These are phyloP conservation scores for Amanita subjunquillea DNA, from an alignment of 768 basidiomycete species.

Conservation along the genomic window DNA sequence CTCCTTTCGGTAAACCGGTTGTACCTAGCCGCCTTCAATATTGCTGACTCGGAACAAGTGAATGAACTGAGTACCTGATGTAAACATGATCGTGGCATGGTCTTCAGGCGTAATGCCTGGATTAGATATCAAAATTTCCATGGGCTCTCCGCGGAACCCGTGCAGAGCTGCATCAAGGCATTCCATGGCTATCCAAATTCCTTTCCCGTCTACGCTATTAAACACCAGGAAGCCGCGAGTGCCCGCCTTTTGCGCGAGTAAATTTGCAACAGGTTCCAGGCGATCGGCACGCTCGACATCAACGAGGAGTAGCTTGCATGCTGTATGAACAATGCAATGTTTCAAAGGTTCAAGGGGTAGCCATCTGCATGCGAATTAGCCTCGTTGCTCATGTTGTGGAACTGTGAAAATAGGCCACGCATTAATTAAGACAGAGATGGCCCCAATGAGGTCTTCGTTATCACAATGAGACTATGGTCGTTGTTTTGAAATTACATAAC, in stretches of 20 bases:
- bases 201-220: conserved; percentile 29
- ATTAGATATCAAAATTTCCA: conserved; percentile 19
- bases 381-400: not conserved
- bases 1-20: conserved; percentile 29
- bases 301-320: conserved; percentile 31
- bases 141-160: conserved; percentile 20
- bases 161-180: conserved; percentile 25
- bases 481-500: not conserved
- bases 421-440: conserved; percentile 35
- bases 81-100: conserved; percentile 40
- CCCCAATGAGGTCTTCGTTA: conserved; percentile 32
- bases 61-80: conserved; percentile 27
- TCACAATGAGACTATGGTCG: not conserved
- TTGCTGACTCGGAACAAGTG: conserved; percentile 7
- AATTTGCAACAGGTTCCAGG: conserved; percentile 17
- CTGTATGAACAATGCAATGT: conserved; percentile 36
- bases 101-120: conserved; percentile 32
- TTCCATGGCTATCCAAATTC: conserved; percentile 30
- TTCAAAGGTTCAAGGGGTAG: conserved; percentile 27
- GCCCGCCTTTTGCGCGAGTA: conserved; percentile 19
- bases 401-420: conserved; percentile 20
- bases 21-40: conserved; percentile 10
- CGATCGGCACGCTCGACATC: conserved; percentile 35
- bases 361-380: conserved; percentile 19
- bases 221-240: conserved; percentile 31